phyloP scores from a whole-genome alignment of 768 basidiomycete genomes.

The Leccinum rimulosum region DNA sequence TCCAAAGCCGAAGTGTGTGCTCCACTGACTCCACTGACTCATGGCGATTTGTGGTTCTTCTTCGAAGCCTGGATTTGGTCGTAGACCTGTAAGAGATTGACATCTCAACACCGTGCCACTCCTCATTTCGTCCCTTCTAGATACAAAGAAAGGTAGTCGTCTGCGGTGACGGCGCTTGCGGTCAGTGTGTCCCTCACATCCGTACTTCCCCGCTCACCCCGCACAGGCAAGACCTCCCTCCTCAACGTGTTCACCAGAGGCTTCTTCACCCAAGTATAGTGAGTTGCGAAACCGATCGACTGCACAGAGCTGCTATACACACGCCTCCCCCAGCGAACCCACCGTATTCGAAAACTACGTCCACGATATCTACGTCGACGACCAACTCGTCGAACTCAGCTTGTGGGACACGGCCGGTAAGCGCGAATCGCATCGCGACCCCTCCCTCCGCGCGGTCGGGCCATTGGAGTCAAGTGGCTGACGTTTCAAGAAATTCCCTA shows the following conservation, averaged over 20 bases:
- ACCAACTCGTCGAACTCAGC: slow-evolving; percentile 84
- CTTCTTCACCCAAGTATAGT: slow-evolving; percentile 95
- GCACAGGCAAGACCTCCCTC: slow-evolving; percentile 74
- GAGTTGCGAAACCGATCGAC: slow-evolving; percentile 30
- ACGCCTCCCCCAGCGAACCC: slow-evolving; percentile 57
- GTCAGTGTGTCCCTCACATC: slow-evolving; percentile 35
- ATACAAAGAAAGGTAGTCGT: slow-evolving; percentile 74
- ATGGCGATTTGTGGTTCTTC: slow-evolving; percentile 63
- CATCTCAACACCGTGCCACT: slow-evolving; percentile 4
- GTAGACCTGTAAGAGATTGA: slow-evolving; percentile 29
- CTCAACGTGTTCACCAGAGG: slow-evolving; percentile 88
- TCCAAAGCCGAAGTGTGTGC: neutral
- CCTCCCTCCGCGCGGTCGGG: neutral
- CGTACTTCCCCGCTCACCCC: slow-evolving; percentile 7
- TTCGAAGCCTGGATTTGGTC: slow-evolving; percentile 52
- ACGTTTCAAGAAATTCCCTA: slow-evolving; percentile 39
- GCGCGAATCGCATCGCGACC: neutral
- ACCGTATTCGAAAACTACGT: slow-evolving; percentile 99
- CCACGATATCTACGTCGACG: slow-evolving; percentile 84
- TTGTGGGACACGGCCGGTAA: slow-evolving; percentile 97
- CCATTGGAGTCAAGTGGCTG: slow-evolving; percentile 8
- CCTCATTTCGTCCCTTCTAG: slow-evolving; percentile 25
- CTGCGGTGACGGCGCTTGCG: slow-evolving; percentile 96
- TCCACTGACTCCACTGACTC: slow-evolving; percentile 4
- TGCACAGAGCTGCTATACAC: neutral